Base-by-base conservation (phyloP, 805 yeast genomes). In the Maudiozyma turicensis region DNA sequence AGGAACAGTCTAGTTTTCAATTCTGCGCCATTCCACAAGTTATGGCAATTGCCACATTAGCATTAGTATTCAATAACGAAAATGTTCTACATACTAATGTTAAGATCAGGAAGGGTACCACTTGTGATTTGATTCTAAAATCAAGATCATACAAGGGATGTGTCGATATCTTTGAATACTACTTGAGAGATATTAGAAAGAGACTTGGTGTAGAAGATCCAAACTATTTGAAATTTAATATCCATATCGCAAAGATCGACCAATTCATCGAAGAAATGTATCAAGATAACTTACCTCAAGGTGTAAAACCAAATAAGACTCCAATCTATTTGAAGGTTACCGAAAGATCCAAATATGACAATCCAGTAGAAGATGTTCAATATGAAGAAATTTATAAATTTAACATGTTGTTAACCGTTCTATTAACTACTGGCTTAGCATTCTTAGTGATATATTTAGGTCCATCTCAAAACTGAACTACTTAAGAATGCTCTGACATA, bases 11-110 rank as follows among this genome's bases (percentile, higher is more conserved):
- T 1, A 70, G 83, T 45, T 93, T 88, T 73, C 84, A 82, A 58
- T 93, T 93, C 72, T 90, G 97, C 72, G 87, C 97, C 9, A 93
- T 93, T 63, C 99, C 99, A 15, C 99, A 93, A 71, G 97, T 91
- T 15, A 93, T 93, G 99, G 96, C 98, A 37, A 85, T 93, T 65
- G 97, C 99, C 13, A 88, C 98, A 1, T 75, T 93, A 58, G 88
- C 91, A 26, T 72, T 82, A 47, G 84, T 93, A 34, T 90, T 84
- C 75, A 81, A 84, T 63, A 93, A 93, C 70, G 82, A 84, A 3
- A 61, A 71, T 3, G 84, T 91, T 3, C 78, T 91, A 61, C 75
- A 81, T 43, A 65, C 68, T 38, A 81, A 86, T 62, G 85, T 91
- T 55, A 93, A 93, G 72, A 84, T 93, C 65, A 78, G 97, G 69